Percentiles rank a stretch among this genome's conserved stretches.
Conservation (phyloP, 2,329 filamentous ascomycete species). For the Diaporthe humulicola region DNA sequence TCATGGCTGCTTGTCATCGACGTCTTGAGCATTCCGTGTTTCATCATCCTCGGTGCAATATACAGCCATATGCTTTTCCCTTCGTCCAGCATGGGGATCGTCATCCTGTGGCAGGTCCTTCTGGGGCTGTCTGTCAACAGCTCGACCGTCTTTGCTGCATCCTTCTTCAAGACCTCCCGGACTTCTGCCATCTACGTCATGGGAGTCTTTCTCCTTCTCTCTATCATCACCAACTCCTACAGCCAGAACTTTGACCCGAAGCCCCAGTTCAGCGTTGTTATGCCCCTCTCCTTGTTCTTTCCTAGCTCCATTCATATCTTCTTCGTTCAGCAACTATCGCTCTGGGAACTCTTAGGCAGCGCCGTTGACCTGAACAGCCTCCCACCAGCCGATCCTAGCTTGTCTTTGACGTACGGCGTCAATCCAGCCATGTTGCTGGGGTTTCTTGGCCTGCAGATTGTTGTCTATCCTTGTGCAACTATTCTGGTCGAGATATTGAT, state of each 20-base stretch:
- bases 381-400: neutral
- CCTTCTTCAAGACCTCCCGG: neutral
- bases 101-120: conserved; percentile 1
- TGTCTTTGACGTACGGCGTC: neutral
- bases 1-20: neutral
- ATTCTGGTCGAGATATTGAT: neutral
- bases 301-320: conserved; percentile 2
- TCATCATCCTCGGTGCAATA: neutral
- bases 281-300: neutral
- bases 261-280: neutral
- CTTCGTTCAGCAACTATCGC: neutral
- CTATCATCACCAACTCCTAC: neutral
- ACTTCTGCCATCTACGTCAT: conserved; percentile 4
- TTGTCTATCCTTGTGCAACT: neutral
- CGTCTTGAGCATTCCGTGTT: neutral
- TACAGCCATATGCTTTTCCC: neutral
- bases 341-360: neutral
- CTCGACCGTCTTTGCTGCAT: neutral
- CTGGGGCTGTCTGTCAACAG: neutral
- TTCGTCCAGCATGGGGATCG: neutral
- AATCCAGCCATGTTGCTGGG: neutral
- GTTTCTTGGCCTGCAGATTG: neutral
- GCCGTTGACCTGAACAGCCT: neutral
- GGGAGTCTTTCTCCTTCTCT: neutral
- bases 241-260: neutral